Base-by-base conservation (phyloP, 441 rosid genomes). In the Adansonia madagascariensis region DNA sequence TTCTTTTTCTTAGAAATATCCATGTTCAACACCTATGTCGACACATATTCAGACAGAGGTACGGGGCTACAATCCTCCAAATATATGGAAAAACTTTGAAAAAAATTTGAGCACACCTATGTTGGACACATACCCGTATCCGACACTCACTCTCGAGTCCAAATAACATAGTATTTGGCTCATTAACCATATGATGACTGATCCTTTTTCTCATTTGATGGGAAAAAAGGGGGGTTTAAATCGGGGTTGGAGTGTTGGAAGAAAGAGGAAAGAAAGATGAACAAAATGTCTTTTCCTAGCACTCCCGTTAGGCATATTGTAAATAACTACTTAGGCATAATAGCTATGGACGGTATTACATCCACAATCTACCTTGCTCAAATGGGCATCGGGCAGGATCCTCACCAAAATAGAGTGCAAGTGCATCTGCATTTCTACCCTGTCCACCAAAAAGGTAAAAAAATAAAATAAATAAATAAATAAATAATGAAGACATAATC, bases 351-450 rank as follows among this genome's bases (percentile, higher is more conserved):
- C 14, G 18, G 22, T 20, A 27, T 71, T 24, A 67, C 24, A 77
- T 74, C 59, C 15, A 31, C 14, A 69, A 47, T 79, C 74, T 86
- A 93, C 99, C 99, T 94, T 96, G 99, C 86, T 96, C 99, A 88
- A 94, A 94, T 1, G 97, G 99, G 83, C 91, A 94, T 35, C 93
- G 91, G 22, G 90, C 92, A 15, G 99, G 99, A 89, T 96, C 99
- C 89, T 96, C 99, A 12, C 95, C 93, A 79, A 96, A 96, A 77
- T 96, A 96, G 73, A 87, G 84, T 9, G 94, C 98, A 83, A 96
- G 98, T 75, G 94, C 95, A 90, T 96, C 97, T 52, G 99, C 99
- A 85, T 94, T 94, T 82, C 91, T 92, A 77, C 98, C 99, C 99
- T 97, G 91, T 78, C 80, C 82, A 82, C 76, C 77, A 75, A 57